phyloP scores from a whole-genome alignment of 768 basidiomycete genomes.

The Leccinum aurantiacum region DNA sequence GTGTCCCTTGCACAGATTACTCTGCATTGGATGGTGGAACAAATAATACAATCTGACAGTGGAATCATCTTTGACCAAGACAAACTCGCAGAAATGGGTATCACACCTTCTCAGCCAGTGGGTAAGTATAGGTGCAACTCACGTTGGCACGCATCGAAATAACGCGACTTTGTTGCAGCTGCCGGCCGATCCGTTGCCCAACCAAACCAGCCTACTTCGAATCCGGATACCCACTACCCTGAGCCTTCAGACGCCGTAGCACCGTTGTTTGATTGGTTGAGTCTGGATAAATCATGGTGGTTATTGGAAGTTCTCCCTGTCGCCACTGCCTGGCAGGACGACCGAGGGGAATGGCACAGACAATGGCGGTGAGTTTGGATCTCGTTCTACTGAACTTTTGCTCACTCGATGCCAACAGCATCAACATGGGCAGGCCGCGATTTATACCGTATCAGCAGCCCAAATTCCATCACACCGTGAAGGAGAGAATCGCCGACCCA shows the following conservation, averaged over 20 bases:
- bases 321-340: slow-evolving; percentile 56
- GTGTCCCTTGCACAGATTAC: slow-evolving; percentile 56
- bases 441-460: slow-evolving; percentile 46
- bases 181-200: background rate
- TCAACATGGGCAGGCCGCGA: slow-evolving; percentile 59
- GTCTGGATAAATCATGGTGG: slow-evolving; percentile 56
- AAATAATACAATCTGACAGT: slow-evolving; percentile 56
- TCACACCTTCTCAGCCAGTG: slow-evolving; percentile 24
- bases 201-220: background rate
- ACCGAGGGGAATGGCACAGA: slow-evolving; percentile 51
- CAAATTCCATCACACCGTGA: slow-evolving; percentile 64
- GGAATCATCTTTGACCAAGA: slow-evolving; percentile 56
- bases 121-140: background rate
- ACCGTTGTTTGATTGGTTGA: slow-evolving; percentile 54
- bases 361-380: slow-evolving; percentile 48
- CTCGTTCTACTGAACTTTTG: background rate
- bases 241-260: slow-evolving; percentile 39
- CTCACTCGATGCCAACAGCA: slow-evolving; percentile 16
- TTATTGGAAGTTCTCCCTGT: slow-evolving; percentile 66
- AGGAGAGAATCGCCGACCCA: slow-evolving; percentile 50
- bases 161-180: background rate
- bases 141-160: background rate
- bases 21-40: slow-evolving; percentile 78
- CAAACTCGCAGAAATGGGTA: slow-evolving; percentile 47
- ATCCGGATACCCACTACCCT: slow-evolving; percentile 4